Base-by-base conservation (phyloP, 1,284 basidiomycete genomes). In the Ceratobasidium sp. region DNA sequence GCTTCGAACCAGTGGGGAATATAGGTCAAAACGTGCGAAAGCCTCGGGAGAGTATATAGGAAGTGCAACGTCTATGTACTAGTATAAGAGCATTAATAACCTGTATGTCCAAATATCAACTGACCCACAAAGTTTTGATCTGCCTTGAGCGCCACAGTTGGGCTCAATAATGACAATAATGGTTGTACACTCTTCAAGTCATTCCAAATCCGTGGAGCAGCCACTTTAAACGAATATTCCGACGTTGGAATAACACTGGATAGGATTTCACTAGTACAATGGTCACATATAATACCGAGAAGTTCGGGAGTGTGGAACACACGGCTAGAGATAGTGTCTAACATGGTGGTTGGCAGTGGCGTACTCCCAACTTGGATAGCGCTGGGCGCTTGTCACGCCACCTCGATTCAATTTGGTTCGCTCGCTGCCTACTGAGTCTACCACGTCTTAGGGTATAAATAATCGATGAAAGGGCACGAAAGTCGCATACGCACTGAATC, bases 171-270 rank as follows among this genome's bases (percentile, higher is more conserved):
- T 26, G 15, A 28, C n/a, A 67, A 20, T n/a, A 67, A 28, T 6
- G 18, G 64, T 42, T 67, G 64, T 46, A 42, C 42, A 20, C 46
- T 33, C 12, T 46, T 15, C 42, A 67, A 28, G 4, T 5, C 10
- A 15, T n/a, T 46, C 64, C 64, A 67, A 15, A 67, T 67, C 12
- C n/a, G 64, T 12, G 64, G 64, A 12, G 26, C 44, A 12, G 42
- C 64, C 23, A 20, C 20, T 15, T 15, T 10, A 49, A 67, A 67
- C 9, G 64, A 42, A 2, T 13, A 28, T 3, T 20, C 42, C 20
- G 42, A 67, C 4, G 40, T n/a, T 15, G n/a, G 39, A 46, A n/a
- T 23, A 12, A 67, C 12, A 13, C 23, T 18, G 64, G 49, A 20
- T 26, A 28, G 4, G 7, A 13, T 67, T n/a, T 18, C 4, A 18